A percentile compares a stretch with the other conserved stretches of the same genome.
Evolutionary conservation across 2,329 filamentous ascomycete species (phyloP).

Genomic region (Nothophaeocryptopus gaeumannii): DNA sequence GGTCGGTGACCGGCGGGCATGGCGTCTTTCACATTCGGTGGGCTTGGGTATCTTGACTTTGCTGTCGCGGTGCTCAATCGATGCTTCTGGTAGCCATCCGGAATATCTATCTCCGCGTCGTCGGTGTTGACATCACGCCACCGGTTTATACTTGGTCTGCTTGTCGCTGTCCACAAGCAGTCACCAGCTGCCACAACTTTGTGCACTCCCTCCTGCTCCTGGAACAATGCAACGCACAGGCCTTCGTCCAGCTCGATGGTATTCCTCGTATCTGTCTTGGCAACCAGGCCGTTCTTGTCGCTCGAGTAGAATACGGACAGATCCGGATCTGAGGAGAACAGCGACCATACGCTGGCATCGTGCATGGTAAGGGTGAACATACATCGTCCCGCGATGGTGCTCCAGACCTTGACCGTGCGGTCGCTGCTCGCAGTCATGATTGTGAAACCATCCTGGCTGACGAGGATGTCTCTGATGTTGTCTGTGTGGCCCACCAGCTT

Average conservation of each 20-base stretch:
- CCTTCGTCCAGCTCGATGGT: conserved; percentile 79
- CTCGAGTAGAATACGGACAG: conserved; percentile 91
- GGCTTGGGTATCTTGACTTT: conserved; percentile 41
- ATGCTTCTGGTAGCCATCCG: conserved; percentile 49
- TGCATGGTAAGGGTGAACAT: conserved; percentile 99
- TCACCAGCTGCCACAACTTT: conserved; percentile 64
- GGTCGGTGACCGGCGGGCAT: conserved; percentile 1
- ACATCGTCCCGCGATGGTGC: conserved; percentile 87
- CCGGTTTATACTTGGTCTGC: conserved; percentile 85
- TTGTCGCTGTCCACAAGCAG: conserved; percentile 86
- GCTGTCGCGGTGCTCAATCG: conserved; percentile 53
- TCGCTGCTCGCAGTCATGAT: conserved; percentile 94
- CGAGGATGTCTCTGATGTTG: conserved; percentile 85
- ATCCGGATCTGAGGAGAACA: conserved; percentile 83
- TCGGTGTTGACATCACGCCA: conserved; percentile 84
- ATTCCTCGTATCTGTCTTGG: conserved; percentile 86
- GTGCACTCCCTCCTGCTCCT: conserved; percentile 82
- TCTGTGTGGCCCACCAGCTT: conserved; percentile 97
- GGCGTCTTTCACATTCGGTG: conserved; percentile 23
- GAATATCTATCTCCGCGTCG: conserved; percentile 62
- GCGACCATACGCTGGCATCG: conserved; percentile 94
- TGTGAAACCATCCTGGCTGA: conserved; percentile 83
- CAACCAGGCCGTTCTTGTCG: conserved; percentile 88
- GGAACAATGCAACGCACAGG: conserved; percentile 81
- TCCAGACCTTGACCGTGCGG: conserved; percentile 98